Percentiles rank a stretch among this genome's conserved stretches.
Evolutionary conservation across 208 protist genomes (phyloP).

Genomic region (Trypanosoma caninum): DNA sequence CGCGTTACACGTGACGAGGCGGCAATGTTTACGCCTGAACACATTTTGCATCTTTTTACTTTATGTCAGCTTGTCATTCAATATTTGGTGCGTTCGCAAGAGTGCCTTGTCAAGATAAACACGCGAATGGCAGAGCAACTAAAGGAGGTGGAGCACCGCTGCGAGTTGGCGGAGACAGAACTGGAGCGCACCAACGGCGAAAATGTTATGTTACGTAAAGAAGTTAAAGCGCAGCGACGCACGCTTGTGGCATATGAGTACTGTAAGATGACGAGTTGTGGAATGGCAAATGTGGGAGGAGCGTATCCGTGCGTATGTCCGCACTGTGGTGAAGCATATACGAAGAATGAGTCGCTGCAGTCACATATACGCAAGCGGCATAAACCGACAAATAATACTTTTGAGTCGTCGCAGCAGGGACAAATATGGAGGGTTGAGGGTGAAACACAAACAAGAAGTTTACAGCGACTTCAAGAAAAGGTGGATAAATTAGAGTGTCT

Average conservation of each 20-base stretch:
- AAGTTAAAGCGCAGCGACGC: slow-evolving; percentile 80
- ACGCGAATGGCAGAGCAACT: slow-evolving; percentile 57
- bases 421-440: slow-evolving; percentile 3
- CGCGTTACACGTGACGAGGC: slow-evolving; percentile 84
- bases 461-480: slow-evolving; percentile 42
- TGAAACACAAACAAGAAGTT: not conserved
- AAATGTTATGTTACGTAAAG: slow-evolving; percentile 60
- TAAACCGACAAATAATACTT: not conserved
- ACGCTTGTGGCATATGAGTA: slow-evolving; percentile 86
- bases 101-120: slow-evolving; percentile 83
- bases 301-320: slow-evolving; percentile 36
- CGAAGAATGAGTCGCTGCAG: slow-evolving; percentile 84
- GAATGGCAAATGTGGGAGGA: slow-evolving; percentile 7
- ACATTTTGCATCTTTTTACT: slow-evolving; percentile 83
- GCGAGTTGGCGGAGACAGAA: slow-evolving; percentile 29
- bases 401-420: slow-evolving; percentile 8
- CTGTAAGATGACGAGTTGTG: slow-evolving; percentile 24
- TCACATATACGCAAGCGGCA: slow-evolving; percentile 89
- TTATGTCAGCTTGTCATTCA: slow-evolving; percentile 85
- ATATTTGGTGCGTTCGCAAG: slow-evolving; percentile 89
- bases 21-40: slow-evolving; percentile 77
- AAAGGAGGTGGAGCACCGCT: slow-evolving; percentile 37
- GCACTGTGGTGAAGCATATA: slow-evolving; percentile 74
- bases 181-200: slow-evolving; percentile 50
- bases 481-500: slow-evolving; percentile 49